Evolutionary conservation across 2,329 filamentous ascomycete genomes (phyloP).

Genomic region (Pseudogymnoascus sp.): DNA sequence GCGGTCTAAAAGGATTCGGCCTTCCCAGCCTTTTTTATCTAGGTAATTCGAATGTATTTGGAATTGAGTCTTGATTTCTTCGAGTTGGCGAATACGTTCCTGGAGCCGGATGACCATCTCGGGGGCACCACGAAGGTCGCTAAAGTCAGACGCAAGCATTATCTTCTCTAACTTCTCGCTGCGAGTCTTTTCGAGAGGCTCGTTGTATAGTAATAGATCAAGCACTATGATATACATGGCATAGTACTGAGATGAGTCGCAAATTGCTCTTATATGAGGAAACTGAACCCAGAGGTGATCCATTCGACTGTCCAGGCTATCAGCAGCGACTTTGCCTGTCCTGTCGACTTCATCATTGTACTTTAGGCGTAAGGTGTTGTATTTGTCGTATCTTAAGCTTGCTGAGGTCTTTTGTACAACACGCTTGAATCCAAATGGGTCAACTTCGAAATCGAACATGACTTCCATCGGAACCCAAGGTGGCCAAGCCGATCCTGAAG

Average conservation of each 20-base stretch:
- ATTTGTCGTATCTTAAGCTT: conserved; percentile 91
- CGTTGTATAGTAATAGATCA: conserved; percentile 90
- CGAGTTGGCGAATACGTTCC: conserved; percentile 83
- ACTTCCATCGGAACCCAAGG: conserved; percentile 98
- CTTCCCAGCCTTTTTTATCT: conserved; percentile 84
- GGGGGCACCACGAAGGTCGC: conserved; percentile 85
- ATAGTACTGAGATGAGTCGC: conserved; percentile 96
- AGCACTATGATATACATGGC: conserved; percentile 97
- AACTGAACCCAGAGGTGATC: conserved; percentile 97
- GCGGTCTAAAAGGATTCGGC: conserved; percentile 78
- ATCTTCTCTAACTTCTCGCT: conserved; percentile 95
- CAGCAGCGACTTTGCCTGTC: conserved; percentile 46
- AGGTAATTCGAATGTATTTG: conserved; percentile 83
- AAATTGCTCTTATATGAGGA: conserved; percentile 85
- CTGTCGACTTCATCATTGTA: conserved; percentile 88
- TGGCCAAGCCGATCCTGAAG: conserved; percentile 81
- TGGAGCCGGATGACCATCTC: conserved; percentile 89
- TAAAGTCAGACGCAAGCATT: conserved; percentile 97
- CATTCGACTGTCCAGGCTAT: conserved; percentile 67
- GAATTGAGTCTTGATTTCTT: conserved; percentile 95
- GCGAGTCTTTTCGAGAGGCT: conserved; percentile 94
- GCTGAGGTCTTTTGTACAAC: conserved; percentile 96
- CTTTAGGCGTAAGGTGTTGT: conserved; percentile 92
- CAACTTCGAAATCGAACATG: conserved; percentile 91
- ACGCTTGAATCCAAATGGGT: conserved; percentile 95